Conservation (phyloP, 83 land plant genomes). For the Thuja plicata region DNA sequence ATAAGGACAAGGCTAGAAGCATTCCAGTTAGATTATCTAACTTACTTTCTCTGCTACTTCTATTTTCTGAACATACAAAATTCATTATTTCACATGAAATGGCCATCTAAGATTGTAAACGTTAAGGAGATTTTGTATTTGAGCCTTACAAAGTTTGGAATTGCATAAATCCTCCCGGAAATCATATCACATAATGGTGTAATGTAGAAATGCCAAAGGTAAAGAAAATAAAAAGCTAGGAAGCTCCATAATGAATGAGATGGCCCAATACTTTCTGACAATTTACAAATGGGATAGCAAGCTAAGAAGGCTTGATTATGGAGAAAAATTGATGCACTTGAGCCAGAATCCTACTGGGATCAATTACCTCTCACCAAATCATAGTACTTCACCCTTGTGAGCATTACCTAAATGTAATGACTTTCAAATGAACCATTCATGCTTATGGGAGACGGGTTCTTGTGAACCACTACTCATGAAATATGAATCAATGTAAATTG, state of each 20-base stretch:
- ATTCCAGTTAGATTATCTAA: not conserved
- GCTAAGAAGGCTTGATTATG: not conserved
- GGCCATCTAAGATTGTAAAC: not conserved
- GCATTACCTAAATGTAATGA: not conserved
- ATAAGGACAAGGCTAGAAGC: constrained; percentile 15
- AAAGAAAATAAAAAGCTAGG: not conserved
- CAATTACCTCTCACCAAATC: not conserved
- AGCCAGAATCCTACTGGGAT: not conserved
- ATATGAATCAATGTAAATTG: not conserved
- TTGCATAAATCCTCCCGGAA: not conserved
- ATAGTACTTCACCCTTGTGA: not conserved
- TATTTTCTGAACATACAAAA: not conserved
- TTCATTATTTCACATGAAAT: not conserved
- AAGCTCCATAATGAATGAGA: not conserved
- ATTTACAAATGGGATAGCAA: not conserved
- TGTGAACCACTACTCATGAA: not conserved
- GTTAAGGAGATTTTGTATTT: not conserved
- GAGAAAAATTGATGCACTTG: not conserved
- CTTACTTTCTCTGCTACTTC: constrained; percentile 1
- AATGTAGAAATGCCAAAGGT: not conserved
- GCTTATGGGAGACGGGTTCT: not conserved
- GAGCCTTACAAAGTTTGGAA: not conserved
- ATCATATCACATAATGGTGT: not conserved
- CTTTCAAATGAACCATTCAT: not conserved
- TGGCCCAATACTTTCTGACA: not conserved